Evolutionary conservation across 352 stramenopile species (phyloP).

Genomic region (Globisporangium cylindrosporum): DNA sequence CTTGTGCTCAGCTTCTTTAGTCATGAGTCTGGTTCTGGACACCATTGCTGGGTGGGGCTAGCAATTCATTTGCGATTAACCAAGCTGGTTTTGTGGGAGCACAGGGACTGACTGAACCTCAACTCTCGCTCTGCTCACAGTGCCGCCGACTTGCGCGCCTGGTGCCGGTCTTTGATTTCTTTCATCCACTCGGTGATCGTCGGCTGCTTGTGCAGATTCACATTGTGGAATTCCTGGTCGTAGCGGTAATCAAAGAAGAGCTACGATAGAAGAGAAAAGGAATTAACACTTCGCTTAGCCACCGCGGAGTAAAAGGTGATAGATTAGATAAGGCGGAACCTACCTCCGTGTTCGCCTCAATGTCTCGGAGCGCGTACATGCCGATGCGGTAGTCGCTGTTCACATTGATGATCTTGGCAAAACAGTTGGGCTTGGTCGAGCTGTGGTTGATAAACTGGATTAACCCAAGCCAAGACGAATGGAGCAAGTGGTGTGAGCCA

Average conservation of each 20-base stretch:
- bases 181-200: slow-evolving; percentile 74
- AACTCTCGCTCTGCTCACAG: not conserved
- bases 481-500: not conserved
- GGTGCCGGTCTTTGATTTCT: slow-evolving; percentile 14
- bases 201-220: slow-evolving; percentile 54
- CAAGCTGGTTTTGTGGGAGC: not conserved
- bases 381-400: slow-evolving; percentile 92
- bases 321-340: not conserved
- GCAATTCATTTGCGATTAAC: too few relatives aligned
- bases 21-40: too few relatives aligned
- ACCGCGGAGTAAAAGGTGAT: not conserved
- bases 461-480: not conserved
- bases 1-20: too few relatives aligned
- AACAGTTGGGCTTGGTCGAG: slow-evolving; percentile 80
- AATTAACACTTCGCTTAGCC: not conserved
- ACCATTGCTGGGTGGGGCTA: too few relatives aligned
- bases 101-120: too few relatives aligned
- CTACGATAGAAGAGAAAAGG: slow-evolving; percentile 27
- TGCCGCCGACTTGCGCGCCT: slow-evolving; percentile 6
- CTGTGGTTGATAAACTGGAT: slow-evolving; percentile 89
- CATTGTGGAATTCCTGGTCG: slow-evolving; percentile 65
- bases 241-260: slow-evolving; percentile 88
- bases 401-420: slow-evolving; percentile 88
- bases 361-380: slow-evolving; percentile 90
- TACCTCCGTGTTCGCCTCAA: slow-evolving; percentile 82